Evolutionary conservation across 1,284 basidiomycete species (phyloP), one percentile per base, ranked within the genome.

Genomic region (Cryptococcus neoformans): DNA sequence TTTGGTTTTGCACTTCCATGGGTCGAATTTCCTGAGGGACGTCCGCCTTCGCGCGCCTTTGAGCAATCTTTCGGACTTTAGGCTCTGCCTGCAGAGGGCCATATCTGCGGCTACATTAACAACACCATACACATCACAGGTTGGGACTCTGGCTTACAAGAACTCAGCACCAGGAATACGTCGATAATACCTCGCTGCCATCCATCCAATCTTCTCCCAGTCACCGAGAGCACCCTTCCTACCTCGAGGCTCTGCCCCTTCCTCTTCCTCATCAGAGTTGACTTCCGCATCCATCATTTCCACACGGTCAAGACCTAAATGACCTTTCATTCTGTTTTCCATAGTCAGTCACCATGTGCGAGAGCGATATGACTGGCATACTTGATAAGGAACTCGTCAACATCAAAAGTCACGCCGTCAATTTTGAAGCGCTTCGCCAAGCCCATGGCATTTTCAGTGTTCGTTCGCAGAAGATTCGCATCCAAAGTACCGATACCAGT

Each of bases 111-210:
- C 28, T 10, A 6, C 8, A 28, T 50, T 17, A 41, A 36, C 35
- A 2, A 36, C 3, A 14, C 47, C 21, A 17, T 21, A 21, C 21
- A 21, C 21, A 21, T 21, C 21, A 21, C 41, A 28, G 58, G 44
- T 44, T 46, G 17, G 47, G n/a, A 35, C n/a, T 2, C 6, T 1
- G 40, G 64, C 78, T 65, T 56, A 79, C 79, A 80, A 77, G 62
- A 79, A 77, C 62, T 81, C 79, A 5, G 78, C 64, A 3, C 76
- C 73, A 0, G 74, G 67, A 9, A 76, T 73, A 9, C 78, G 65
- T 21, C 72, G 64, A 39, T 57, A 68, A 48, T 74, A 63, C 47
- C 62, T 64, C 1, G 73, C 71, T 1, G 79, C 74, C 60, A 79
- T 69, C 68, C 75, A 75, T 0, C 79, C 79, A 11, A 80, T 66